Base-by-base conservation (phyloP, 1,284 basidiomycete species). In the Uromyces viciae-fabae region DNA sequence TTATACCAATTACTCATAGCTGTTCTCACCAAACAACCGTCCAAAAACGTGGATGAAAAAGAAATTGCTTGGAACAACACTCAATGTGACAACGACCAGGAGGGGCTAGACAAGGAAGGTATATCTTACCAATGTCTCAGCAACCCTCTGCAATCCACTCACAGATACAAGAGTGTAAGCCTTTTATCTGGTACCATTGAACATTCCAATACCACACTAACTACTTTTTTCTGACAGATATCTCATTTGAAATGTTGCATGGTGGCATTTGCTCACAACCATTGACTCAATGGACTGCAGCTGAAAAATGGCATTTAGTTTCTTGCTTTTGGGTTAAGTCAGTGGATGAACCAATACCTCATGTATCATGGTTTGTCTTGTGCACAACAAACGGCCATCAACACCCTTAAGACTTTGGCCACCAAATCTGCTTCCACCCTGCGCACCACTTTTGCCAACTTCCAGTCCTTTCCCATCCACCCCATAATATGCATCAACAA, bases 401-500 rank as follows among this genome's bases (percentile, higher is more conserved):
- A 31, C 19, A 19, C 60, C 40, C 60, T 64, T 19, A 64, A 64
- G 60, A 33, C 28, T 19, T 38, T 64, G 3, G 36, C 31, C 7
- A 22, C 33, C 19, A 64, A 64, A 7, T 31, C 60, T 2, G 60
- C 36, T 38, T 15, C 31, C 3, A 7, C 8, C 31, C 15, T 64
- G 33, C 36, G 40, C 33, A 22, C 2, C 25, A 5, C 40, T 15
- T 46, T 49, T 46, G 3, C 7, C 0, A 11, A 7, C 25, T 8
- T 17, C 11, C 7, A 46, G 4, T 14, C 7, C 9, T 17, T 15
- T 19, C 42, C 7, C 2, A 31, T 69, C 3, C 11, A 19, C 8
- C 72, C 52, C 15, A 54, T 58, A 4, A 38, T 54, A 25, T 74
- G 72, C n/a, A 54, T 74, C 9, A 38, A 75, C 31, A 74, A 74